phyloP scores from a whole-genome alignment of 2,329 filamentous ascomycete species.

The Gaeumannomyces tritici region DNA sequence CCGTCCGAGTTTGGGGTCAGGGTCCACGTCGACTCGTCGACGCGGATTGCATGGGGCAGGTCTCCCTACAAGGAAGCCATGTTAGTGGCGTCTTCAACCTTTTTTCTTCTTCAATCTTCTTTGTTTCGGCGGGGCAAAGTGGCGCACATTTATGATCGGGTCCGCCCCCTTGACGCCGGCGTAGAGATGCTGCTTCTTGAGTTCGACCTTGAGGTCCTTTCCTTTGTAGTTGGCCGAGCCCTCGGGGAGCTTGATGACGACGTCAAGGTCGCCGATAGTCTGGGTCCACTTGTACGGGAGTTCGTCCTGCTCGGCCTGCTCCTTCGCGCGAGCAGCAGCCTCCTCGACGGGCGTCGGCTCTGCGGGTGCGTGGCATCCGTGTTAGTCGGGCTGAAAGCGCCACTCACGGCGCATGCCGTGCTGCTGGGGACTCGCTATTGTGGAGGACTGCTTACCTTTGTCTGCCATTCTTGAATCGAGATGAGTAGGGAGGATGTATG shows the following conservation, averaged over 20 bases:
- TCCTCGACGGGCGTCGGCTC: slow-evolving; percentile 47
- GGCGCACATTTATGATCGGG: slow-evolving; percentile 65
- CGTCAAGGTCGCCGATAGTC: slow-evolving; percentile 78
- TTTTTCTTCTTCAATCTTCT: too few species aligned
- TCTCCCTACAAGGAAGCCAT: slow-evolving; percentile 54
- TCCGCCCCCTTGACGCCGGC: slow-evolving; percentile 84
- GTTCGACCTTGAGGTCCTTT: slow-evolving; percentile 70
- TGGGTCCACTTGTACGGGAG: slow-evolving; percentile 98
- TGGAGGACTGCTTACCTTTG: neutral
- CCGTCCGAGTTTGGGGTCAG: slow-evolving; percentile 50
- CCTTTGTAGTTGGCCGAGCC: slow-evolving; percentile 63
- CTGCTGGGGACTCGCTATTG: neutral
- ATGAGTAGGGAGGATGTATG: too few species aligned
- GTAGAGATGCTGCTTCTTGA: slow-evolving; percentile 69
- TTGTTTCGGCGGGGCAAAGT: too few species aligned
- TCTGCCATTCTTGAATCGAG: slow-evolving; percentile 2
- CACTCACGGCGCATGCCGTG: neutral
- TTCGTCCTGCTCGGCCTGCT: slow-evolving; percentile 77
- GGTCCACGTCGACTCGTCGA: slow-evolving; percentile 93
- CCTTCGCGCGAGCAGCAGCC: slow-evolving; percentile 55
- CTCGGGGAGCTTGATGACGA: slow-evolving; percentile 62
- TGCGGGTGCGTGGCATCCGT: slow-evolving; percentile 12
- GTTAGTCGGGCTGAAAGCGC: neutral
- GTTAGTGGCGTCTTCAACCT: neutral
- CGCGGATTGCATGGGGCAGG: slow-evolving; percentile 67